Evolutionary conservation across 495 filamentous ascomycete species (phyloP).

Genomic region (Xylaria intraflava): DNA sequence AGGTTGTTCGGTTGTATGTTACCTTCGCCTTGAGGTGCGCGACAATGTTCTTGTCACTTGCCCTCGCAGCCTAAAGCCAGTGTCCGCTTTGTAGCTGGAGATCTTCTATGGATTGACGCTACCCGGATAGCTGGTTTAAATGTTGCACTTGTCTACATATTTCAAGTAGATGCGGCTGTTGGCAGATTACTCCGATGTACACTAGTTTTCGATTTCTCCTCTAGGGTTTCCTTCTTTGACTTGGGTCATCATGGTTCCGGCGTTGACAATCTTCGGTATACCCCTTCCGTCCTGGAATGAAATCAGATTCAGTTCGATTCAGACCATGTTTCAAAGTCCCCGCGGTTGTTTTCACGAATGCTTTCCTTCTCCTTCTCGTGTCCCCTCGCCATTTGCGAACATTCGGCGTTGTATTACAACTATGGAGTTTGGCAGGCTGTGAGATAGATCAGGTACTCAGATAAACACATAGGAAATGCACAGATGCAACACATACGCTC

Average conservation of each 20-base stretch:
- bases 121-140: neutral
- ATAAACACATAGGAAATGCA: too few species aligned
- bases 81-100: neutral
- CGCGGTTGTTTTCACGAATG: too few species aligned
- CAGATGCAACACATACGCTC: too few species aligned
- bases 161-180: neutral
- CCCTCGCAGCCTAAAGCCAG: neutral
- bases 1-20: neutral
- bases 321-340: too few species aligned
- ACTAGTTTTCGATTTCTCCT: neutral
- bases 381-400: too few species aligned
- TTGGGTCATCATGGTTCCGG: neutral
- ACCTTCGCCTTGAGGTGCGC: neutral
- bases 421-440: too few species aligned
- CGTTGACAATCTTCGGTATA: conserved; percentile 1
- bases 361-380: too few species aligned
- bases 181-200: neutral
- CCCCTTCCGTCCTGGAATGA: too few species aligned
- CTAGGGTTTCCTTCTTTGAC: neutral
- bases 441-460: too few species aligned
- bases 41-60: neutral
- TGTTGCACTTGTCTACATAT: neutral
- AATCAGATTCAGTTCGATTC: too few species aligned
- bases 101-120: neutral
- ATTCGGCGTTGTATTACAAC: too few species aligned